These are phyloP conservation scores for Colletotrichum sojae DNA, from an alignment of 2,329 filamentous ascomycete genomes.

Conservation along the genomic window DNA sequence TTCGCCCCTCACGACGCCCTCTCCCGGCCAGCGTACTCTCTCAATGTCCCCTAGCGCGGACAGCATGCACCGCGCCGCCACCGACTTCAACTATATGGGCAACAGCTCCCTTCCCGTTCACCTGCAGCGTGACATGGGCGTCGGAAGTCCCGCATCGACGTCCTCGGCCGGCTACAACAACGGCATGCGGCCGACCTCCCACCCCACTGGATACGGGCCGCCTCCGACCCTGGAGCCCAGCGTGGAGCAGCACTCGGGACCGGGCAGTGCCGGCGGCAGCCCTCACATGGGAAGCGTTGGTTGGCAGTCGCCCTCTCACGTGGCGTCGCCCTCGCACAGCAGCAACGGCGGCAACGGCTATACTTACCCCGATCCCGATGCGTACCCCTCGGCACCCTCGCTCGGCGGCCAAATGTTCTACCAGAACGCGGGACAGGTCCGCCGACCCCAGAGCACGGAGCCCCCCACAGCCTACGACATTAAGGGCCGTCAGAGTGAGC, in stretches of 20 bases:
- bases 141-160: slow-evolving; percentile 79
- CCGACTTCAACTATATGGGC: slow-evolving; percentile 82
- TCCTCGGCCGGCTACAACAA: slow-evolving; percentile 72
- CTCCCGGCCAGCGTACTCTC: slow-evolving; percentile 82
- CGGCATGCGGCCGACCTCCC: slow-evolving; percentile 81
- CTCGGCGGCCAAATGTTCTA: slow-evolving; percentile 82
- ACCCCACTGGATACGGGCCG: slow-evolving; percentile 86
- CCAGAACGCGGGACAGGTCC: slow-evolving; percentile 72
- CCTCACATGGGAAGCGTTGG: slow-evolving; percentile 87
- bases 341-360: slow-evolving; percentile 71
- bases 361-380: slow-evolving; percentile 87
- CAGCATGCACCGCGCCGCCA: slow-evolving; percentile 74
- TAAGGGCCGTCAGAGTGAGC: slow-evolving; percentile 69
- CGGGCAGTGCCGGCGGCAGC: slow-evolving; percentile 82
- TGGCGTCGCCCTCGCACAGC: slow-evolving; percentile 78
- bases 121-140: slow-evolving; percentile 81
- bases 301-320: slow-evolving; percentile 89
- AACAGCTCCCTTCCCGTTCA: slow-evolving; percentile 87
- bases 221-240: slow-evolving; percentile 89
- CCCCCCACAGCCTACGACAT: slow-evolving; percentile 74
- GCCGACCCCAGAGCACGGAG: slow-evolving; percentile 83
- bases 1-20: slow-evolving; percentile 84
- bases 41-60: slow-evolving; percentile 84
- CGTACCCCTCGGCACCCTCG: slow-evolving; percentile 70
- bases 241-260: slow-evolving; percentile 79